Evolutionary conservation across 164 flowering plant species (phyloP).

Genomic region (Santalum album): DNA sequence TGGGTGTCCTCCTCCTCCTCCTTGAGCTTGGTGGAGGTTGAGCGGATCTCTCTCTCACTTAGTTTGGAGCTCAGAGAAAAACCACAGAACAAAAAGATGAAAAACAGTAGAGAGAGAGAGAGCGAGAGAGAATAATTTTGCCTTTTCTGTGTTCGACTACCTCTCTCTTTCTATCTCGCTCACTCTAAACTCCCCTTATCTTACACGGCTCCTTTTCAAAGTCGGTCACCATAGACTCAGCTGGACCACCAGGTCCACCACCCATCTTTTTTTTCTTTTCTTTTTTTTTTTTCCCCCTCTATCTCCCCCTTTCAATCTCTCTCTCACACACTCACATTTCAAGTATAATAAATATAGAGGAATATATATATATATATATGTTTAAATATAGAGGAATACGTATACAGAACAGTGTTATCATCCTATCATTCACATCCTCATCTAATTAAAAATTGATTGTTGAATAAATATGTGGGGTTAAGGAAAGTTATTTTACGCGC

Average conservation of each 20-base stretch:
- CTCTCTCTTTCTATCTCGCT: conserved; percentile 14
- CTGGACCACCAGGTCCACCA: conserved; percentile 30
- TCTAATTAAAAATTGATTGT: too few relatives aligned
- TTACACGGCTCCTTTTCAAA: conserved; percentile 29
- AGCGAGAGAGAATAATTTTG: conserved; percentile 17
- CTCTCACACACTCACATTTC: neutral
- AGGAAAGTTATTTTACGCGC: too few relatives aligned
- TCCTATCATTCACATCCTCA: too few relatives aligned
- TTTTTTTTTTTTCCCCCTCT: neutral
- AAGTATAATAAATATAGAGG: too few relatives aligned
- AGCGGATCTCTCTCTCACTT: neutral
- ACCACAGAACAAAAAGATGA: conserved; percentile 12
- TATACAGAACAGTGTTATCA: too few relatives aligned
- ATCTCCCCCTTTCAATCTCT: conserved; percentile 5
- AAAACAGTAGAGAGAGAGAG: neutral
- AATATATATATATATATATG: too few relatives aligned
- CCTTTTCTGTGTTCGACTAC: neutral
- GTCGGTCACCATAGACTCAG: conserved; percentile 41
- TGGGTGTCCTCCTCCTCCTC: too few relatives aligned
- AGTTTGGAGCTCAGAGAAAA: conserved; percentile 15
- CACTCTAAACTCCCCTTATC: conserved; percentile 22
- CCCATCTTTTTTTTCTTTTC: too few relatives aligned
- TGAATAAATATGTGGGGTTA: too few relatives aligned
- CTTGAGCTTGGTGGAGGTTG: too few relatives aligned
- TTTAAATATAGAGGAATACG: too few relatives aligned